These are phyloP conservation scores for Xylaria bambusicola DNA, from an alignment of 495 filamentous ascomycete genomes.

Conservation along the genomic window DNA sequence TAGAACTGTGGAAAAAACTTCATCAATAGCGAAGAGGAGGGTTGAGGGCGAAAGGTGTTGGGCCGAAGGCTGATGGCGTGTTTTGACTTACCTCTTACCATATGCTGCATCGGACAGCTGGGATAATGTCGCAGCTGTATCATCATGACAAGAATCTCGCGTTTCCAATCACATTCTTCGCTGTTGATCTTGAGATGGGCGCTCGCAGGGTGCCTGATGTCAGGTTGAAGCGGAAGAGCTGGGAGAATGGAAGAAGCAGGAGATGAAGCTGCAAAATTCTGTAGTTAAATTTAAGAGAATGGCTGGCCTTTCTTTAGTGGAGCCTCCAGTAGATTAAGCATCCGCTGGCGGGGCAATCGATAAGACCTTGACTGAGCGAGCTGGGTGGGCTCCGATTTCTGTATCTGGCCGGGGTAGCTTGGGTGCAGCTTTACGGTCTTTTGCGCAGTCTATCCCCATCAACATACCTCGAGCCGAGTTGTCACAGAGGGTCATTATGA, in stretches of 20 bases:
- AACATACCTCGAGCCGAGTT: too few species aligned
- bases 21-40: conserved; percentile 32
- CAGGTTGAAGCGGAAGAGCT: background rate
- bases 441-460: too few species aligned
- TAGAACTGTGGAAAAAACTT: conserved; percentile 46
- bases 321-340: conserved; percentile 16
- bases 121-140: too few species aligned
- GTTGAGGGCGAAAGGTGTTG: conserved; percentile 56
- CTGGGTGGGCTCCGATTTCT: conserved; percentile 6
- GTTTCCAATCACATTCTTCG: background rate
- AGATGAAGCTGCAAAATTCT: conserved; percentile 15
- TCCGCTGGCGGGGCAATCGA: background rate
- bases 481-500: conserved; percentile 61
- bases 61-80: conserved; percentile 42
- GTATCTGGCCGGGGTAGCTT: too few species aligned
- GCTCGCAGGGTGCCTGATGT: background rate
- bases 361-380: conserved; percentile 4
- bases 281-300: conserved; percentile 12
- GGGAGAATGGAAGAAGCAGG: conserved; percentile 22
- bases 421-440: background rate
- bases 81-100: conserved; percentile 12
- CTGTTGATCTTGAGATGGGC: background rate
- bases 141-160: too few species aligned
- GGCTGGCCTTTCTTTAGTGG: background rate
- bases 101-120: background rate